Evolutionary conservation across 768 basidiomycete genomes (phyloP), one percentile per base, ranked within the genome.

Genomic region (Pleurotus tuoliensis): DNA sequence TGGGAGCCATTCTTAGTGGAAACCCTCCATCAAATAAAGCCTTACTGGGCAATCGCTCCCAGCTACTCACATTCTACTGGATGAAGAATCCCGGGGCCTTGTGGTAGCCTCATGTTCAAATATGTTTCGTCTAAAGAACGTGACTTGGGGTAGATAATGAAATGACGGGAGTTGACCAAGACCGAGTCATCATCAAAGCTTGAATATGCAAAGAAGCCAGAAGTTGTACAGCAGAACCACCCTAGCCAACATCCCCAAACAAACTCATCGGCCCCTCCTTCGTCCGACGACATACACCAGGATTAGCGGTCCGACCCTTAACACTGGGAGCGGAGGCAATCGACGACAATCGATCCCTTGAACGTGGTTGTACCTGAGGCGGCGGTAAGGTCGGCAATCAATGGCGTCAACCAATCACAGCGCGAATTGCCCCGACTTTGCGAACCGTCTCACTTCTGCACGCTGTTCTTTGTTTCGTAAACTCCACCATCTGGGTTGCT

Each of bases 11-110:
- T 30, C 27, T 25, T 20, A 20, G 20, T 20, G 20, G 51, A 15
- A 53, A 53, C 30, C 37, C 45, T 43, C 57, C 55, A 63, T 59
- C 61, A 62, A 63, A 65, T 63, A 62, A 65, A 65, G 61, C 60
- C 60, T 60, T 63, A 61, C 44, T 51, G 49, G 61, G 61, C 47
- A 58, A 58, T 40, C 41, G 30, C 53, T 56, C 55, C 55, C 44
- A 53, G 49, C 49, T 53, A 45, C 47, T 53, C 46, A 51, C 38
- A 47, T 58, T 55, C 48, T 60, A 41, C 56, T 58, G 13, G n/a
- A 56, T 34, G 48, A 55, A 60, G 41, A 59, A 50, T 27, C 30
- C 30, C 30, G 30, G 22, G 41, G 49, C 58, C 56, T 61, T 58
- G 55, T 61, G 58, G 60, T 52, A 58, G 38, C 55, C 57, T 59